phyloP scores from a whole-genome alignment of 768 basidiomycete genomes.

The Phallus indusiatus region DNA sequence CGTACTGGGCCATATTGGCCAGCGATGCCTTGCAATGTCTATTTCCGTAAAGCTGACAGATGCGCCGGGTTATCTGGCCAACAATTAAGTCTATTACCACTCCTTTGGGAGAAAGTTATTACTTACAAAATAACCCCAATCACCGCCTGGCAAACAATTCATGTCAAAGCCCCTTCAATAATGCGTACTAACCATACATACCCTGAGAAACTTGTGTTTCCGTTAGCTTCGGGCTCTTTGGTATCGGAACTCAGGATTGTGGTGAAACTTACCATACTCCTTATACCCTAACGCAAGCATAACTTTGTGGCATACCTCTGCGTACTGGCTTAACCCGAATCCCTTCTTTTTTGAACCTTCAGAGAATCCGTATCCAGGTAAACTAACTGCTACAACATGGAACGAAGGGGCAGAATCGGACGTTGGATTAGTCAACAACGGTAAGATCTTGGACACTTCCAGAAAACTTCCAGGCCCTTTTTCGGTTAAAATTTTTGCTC shows the following conservation, averaged over 20 bases:
- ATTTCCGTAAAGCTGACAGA: slow-evolving; percentile 18
- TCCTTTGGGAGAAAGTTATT: background rate
- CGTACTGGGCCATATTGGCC: slow-evolving; percentile 37
- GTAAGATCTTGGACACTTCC: slow-evolving; percentile 49
- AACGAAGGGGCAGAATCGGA: slow-evolving; percentile 42
- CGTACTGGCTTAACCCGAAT: slow-evolving; percentile 40
- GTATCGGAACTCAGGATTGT: background rate
- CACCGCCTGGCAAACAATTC: slow-evolving; percentile 32
- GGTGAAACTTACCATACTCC: slow-evolving; percentile 31
- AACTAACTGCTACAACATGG: slow-evolving; percentile 41
- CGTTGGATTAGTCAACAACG: slow-evolving; percentile 32
- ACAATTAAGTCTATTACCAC: background rate
- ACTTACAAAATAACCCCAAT: slow-evolving; percentile 34
- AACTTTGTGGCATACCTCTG: slow-evolving; percentile 40
- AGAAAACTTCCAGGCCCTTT: slow-evolving; percentile 55
- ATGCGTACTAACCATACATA: background rate
- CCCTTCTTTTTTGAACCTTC: slow-evolving; percentile 44
- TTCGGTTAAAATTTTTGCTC: background rate
- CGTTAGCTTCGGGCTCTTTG: background rate
- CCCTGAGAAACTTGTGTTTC: background rate
- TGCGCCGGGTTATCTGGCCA: slow-evolving; percentile 13
- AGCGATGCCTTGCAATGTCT: slow-evolving; percentile 44
- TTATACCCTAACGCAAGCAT: slow-evolving; percentile 41
- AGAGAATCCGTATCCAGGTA: slow-evolving; percentile 58
- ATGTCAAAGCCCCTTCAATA: background rate